These are phyloP conservation scores for Picochlorum sp. DNA, from an alignment of 139 green algal genomes.

Conservation along the genomic window DNA sequence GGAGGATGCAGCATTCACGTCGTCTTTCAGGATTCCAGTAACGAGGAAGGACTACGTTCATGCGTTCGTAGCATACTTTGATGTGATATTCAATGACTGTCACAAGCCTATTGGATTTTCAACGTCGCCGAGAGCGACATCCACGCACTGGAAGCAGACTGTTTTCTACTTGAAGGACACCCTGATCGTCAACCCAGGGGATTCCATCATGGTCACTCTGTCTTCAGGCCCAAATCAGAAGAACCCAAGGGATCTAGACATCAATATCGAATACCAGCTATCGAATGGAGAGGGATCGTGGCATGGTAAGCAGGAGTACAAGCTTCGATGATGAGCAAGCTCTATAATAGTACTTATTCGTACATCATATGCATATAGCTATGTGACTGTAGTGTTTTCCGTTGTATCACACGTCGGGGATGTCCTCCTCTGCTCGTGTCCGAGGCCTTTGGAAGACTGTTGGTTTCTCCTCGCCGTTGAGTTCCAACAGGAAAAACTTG, in stretches of 20 bases:
- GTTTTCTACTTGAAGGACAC: conserved; percentile 89
- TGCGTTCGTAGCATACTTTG: conserved; percentile 85
- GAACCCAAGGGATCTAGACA: conserved; percentile 85
- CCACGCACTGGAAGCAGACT: conserved; percentile 88
- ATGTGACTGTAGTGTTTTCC: too few relatives aligned
- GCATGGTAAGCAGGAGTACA: conserved; percentile 54
- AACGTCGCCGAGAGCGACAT: conserved; percentile 29
- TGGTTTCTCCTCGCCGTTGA: too few relatives aligned
- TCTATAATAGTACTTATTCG: not conserved
- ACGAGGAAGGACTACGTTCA: conserved; percentile 85
- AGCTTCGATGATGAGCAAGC: conserved; percentile 70
- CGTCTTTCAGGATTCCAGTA: conserved; percentile 52
- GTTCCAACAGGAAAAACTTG: too few relatives aligned
- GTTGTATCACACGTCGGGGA: too few relatives aligned
- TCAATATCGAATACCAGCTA: conserved; percentile 64
- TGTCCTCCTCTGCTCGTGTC: too few relatives aligned
- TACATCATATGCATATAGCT: too few relatives aligned
- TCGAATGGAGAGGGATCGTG: conserved; percentile 47
- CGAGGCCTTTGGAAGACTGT: too few relatives aligned
- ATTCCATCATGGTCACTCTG: conserved; percentile 37
- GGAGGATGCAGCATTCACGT: conserved; percentile 59
- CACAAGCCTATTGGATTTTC: conserved; percentile 74
- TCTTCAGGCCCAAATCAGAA: conserved; percentile 62
- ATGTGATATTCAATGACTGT: conserved; percentile 69
- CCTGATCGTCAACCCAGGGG: conserved; percentile 48